phyloP scores from a whole-genome alignment of 768 basidiomycete species.

The Psilocybe cyanescens region DNA sequence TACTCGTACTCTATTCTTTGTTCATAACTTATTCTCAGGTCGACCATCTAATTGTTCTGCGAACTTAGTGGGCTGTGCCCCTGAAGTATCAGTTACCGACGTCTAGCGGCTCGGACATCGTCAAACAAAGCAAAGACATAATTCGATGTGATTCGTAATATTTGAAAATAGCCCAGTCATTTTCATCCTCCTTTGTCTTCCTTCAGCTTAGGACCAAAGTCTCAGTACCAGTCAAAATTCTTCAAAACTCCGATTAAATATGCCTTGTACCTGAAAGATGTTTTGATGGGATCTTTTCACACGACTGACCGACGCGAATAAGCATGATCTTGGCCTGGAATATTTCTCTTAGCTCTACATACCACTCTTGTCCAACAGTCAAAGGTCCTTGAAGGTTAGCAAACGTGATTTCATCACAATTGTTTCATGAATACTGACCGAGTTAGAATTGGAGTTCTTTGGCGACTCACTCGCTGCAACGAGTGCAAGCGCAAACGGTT shows the following conservation, averaged over 20 bases:
- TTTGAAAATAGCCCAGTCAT: no score
- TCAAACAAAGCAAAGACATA: no score
- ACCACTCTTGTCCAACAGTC: constrained; percentile 1
- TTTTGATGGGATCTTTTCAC: not conserved
- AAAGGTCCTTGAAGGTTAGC: not conserved
- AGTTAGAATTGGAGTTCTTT: not conserved
- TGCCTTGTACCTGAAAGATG: not conserved
- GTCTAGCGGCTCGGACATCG: no score
- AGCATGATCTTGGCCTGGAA: not conserved
- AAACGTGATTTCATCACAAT: not conserved
- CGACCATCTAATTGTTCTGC: no score
- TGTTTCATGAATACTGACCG: not conserved
- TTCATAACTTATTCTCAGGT: no score
- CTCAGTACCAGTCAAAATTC: not conserved
- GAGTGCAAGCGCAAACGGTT: not conserved
- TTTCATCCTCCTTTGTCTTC: no score
- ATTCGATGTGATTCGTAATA: no score
- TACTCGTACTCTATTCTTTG: no score
- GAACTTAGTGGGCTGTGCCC: no score
- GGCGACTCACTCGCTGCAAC: not conserved
- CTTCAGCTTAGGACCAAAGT: no score
- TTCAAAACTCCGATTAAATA: not conserved
- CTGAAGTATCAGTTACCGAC: no score
- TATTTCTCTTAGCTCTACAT: not conserved
- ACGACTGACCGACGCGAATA: not conserved